A percentile compares a stretch with the other conserved stretches of the same genome.
phyloP scores from a whole-genome alignment of 139 green algal genomes.

The Dunaliella sp. region DNA sequence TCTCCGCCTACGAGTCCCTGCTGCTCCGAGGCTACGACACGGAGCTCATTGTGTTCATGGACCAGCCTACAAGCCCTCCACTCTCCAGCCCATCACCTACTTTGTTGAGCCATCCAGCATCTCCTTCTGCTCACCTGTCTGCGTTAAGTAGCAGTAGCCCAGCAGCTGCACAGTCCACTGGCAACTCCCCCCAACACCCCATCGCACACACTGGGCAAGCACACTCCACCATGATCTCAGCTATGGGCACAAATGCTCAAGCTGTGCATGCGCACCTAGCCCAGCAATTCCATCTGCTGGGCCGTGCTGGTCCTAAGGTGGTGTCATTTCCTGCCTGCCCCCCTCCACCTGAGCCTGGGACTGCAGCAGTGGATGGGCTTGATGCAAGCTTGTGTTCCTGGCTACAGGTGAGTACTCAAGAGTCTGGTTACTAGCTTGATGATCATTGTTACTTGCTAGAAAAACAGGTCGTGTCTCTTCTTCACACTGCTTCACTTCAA shows the following conservation, averaged over 20 bases:
- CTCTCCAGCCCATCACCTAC: too few relatives aligned
- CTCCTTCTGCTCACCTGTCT: too few relatives aligned
- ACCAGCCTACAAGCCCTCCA: neutral
- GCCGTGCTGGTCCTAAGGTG: slow-evolving; percentile 4
- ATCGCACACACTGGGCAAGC: too few relatives aligned
- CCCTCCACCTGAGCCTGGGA: neutral
- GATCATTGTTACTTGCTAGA: too few relatives aligned
- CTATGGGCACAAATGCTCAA: slow-evolving; percentile 21
- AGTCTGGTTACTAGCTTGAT: too few relatives aligned
- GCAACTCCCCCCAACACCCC: too few relatives aligned
- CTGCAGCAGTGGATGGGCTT: slow-evolving; percentile 18
- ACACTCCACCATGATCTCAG: too few relatives aligned
- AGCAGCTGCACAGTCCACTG: too few relatives aligned
- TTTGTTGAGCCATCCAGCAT: too few relatives aligned
- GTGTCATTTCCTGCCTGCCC: slow-evolving; percentile 19
- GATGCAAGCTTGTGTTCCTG: slow-evolving; percentile 58
- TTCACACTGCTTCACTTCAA: too few relatives aligned
- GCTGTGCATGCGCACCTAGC: slow-evolving; percentile 15
- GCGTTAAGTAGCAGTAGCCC: too few relatives aligned
- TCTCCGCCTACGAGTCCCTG: slow-evolving; percentile 80
- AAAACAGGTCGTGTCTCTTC: too few relatives aligned
- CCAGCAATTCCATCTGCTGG: slow-evolving; percentile 33
- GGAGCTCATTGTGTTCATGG: slow-evolving; percentile 41
- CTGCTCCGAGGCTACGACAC: slow-evolving; percentile 74
- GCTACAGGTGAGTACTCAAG: slow-evolving; percentile 56